These are phyloP conservation scores for Murraya koenigii DNA, from an alignment of 345 rosid genomes.

Conservation along the genomic window DNA sequence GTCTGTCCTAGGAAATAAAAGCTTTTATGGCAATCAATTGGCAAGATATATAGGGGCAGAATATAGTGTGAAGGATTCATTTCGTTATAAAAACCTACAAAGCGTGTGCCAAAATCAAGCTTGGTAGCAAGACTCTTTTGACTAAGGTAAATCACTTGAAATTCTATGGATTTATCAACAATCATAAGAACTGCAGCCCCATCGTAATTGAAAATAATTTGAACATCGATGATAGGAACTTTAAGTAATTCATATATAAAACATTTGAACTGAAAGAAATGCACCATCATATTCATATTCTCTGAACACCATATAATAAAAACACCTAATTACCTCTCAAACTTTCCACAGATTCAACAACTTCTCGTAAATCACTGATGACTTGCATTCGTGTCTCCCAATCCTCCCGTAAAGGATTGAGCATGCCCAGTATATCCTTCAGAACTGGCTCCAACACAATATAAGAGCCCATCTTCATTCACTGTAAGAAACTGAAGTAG, in stretches of 20 bases:
- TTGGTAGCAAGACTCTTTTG: neutral
- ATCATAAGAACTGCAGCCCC: neutral
- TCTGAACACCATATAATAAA: neutral
- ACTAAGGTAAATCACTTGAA: neutral
- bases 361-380: conserved; percentile 50
- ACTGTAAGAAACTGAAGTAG: conserved; percentile 16
- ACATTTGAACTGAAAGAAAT: neutral
- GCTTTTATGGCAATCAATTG: neutral
- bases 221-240: neutral
- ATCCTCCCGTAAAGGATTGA: conserved; percentile 57
- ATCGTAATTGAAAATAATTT: neutral
- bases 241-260: neutral
- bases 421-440: conserved; percentile 49
- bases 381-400: conserved; percentile 43
- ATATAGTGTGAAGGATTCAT: neutral
- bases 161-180: neutral
- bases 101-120: neutral
- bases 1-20: neutral
- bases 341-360: conserved; percentile 58
- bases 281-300: neutral
- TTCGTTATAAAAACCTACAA: neutral
- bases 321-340: conserved; percentile 59
- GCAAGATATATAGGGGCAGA: neutral
- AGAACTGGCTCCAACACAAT: conserved; percentile 46
- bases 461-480: conserved; percentile 41